Evolutionary conservation across 805 yeast genomes (phyloP), one percentile per base, ranked within the genome.

Genomic region (Cephaloascus albidus): DNA sequence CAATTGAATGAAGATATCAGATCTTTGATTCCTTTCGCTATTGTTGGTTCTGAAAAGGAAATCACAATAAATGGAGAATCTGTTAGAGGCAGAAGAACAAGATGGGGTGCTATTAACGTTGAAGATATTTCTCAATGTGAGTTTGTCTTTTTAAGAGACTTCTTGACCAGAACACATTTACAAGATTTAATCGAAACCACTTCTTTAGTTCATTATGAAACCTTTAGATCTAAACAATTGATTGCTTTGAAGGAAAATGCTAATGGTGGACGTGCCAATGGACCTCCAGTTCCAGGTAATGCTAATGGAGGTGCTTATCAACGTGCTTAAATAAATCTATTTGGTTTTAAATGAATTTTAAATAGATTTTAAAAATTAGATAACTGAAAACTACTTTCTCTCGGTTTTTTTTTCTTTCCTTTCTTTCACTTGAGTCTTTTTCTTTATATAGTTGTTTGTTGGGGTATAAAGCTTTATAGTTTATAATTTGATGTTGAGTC

Each of bases 161-260:
- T 93, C 61, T 75, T 93, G 54, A 87, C 96, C 36, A 80, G 96
- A 67, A 87, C 97, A 6, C 97, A 93, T 60, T 71, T 93, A 54
- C 97, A 88, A 61, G 97, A 90, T 59, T 78, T 93, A 59, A 89
- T 93, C 52, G 98, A 93, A 61, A 78, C 95, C 10, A 93, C 98
- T 3, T 69, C 94, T 2, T 70, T 77, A 48, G 73, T 79, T 40
- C 97, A 93, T 61, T 93, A 93, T 62, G 98, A 93, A 68, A 72
- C 79, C 40, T 93, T 89, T 68, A 81, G 98, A 65, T 72, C 95
- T 17, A 88, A 89, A 63, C 98, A 93, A 67, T 78, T 93, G 60
- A 78, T 88, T 43, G 94, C 95, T 6, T 73, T 93, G 61, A 89
- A 90, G 65, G 97, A 90, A 65, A 87, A 83, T 59, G 88, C 86